Percentiles rank a stretch among this genome's conserved stretches.
Conservation (phyloP, 23 red algal species). For the Gracilaria caudata region DNA sequence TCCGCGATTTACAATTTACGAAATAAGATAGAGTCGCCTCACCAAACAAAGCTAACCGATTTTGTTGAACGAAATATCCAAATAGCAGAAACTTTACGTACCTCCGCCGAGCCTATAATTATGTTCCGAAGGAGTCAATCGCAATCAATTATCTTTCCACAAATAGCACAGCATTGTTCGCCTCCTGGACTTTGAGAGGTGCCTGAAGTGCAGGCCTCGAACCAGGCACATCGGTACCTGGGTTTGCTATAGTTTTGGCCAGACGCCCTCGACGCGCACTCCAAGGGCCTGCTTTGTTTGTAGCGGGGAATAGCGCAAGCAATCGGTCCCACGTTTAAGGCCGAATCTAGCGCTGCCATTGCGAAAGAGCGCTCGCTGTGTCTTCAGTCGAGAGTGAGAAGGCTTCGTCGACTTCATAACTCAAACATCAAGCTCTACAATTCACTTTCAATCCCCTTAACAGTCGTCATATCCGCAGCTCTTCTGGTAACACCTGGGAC, state of each 20-base stretch:
- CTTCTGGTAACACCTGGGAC: not conserved
- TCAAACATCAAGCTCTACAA: not conserved
- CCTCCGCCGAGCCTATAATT: not conserved
- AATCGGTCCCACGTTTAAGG: not conserved
- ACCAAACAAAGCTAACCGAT: too few species aligned
- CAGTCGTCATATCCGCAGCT: not conserved
- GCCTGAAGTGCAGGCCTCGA: too few species aligned
- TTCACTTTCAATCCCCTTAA: not conserved
- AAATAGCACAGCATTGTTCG: not conserved
- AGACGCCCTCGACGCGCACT: not conserved
- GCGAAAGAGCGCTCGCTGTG: not conserved
- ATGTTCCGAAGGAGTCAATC: not conserved
- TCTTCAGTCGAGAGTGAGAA: not conserved
- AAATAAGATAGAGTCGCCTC: too few species aligned
- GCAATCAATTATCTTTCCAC: not conserved
- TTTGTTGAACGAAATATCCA: not conserved
- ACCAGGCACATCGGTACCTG: too few species aligned
- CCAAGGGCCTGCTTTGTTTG: not conserved
- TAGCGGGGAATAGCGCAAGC: not conserved
- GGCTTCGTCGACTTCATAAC: not conserved
- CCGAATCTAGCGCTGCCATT: not conserved
- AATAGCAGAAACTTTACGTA: not conserved
- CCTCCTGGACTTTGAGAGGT: too few species aligned
- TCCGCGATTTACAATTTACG: not conserved
- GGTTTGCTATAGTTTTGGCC: not conserved